Conservation (phyloP, 2,329 filamentous ascomycete species). For the Cladophialophora immunda region DNA sequence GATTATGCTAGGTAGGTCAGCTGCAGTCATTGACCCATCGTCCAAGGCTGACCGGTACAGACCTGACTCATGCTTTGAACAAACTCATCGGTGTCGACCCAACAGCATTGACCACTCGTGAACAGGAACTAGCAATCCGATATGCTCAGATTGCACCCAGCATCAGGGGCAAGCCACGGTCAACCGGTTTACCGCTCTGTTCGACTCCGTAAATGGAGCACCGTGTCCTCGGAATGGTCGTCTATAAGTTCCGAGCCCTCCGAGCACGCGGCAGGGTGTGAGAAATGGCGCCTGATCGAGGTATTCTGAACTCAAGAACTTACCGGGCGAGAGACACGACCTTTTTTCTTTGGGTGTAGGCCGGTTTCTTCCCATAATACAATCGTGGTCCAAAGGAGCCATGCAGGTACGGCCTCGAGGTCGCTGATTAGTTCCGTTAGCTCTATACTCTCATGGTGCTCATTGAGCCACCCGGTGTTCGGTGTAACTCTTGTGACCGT, state of each 20-base stretch:
- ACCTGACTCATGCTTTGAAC: constrained; percentile 12
- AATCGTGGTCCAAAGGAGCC: neutral
- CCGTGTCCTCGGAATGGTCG: neutral
- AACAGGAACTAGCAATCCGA: constrained; percentile 12
- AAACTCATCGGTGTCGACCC: constrained; percentile 11
- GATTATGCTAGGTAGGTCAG: constrained; percentile 12
- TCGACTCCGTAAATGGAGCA: neutral
- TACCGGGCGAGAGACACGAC: neutral
- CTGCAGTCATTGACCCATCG: neutral
- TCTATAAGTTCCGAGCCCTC: neutral
- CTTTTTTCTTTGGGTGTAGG: neutral
- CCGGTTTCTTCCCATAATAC: neutral
- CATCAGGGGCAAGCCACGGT: constrained; percentile 3
- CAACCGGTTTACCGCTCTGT: neutral
- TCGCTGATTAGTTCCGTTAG: neutral
- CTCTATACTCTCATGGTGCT: neutral
- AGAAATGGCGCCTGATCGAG: neutral
- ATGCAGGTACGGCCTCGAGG: neutral
- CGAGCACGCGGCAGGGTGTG: neutral
- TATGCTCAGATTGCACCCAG: constrained; percentile 12
- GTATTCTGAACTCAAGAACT: neutral
- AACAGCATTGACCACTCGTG: constrained; percentile 6
- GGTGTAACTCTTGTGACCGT: neutral
- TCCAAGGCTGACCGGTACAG: neutral
- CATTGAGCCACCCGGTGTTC: neutral